Conservation (phyloP, 345 rosid species). For the Citrus reticulata region DNA sequence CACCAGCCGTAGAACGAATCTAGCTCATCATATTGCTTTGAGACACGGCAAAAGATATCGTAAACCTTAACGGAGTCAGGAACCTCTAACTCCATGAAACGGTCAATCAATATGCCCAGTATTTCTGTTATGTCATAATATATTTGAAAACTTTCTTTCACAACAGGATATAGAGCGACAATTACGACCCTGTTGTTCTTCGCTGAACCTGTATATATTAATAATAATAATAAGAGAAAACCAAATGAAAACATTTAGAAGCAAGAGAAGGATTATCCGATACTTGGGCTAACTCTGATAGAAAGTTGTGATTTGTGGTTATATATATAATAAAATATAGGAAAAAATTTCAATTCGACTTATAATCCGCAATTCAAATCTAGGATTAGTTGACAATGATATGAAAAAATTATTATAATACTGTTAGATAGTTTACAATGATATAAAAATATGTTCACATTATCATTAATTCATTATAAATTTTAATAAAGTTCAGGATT, state of each 20-base stretch:
- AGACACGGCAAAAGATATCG: slow-evolving; percentile 55
- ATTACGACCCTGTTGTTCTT: slow-evolving; percentile 63
- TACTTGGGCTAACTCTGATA: too few species aligned
- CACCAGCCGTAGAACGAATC: slow-evolving; percentile 67
- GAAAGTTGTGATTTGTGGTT: too few species aligned
- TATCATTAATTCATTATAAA: too few species aligned
- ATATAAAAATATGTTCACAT: too few species aligned
- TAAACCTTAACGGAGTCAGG: slow-evolving; percentile 58
- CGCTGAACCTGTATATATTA: slow-evolving; percentile 46
- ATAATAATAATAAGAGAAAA: not conserved
- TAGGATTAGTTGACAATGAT: too few species aligned
- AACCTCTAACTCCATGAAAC: slow-evolving; percentile 69
- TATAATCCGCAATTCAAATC: too few species aligned
- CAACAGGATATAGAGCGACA: slow-evolving; percentile 64
- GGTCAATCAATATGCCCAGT: slow-evolving; percentile 55
- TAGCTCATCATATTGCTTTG: slow-evolving; percentile 73
- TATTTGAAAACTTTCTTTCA: slow-evolving; percentile 76
- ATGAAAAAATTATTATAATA: too few species aligned
- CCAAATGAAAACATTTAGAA: not conserved
- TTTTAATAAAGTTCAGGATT: too few species aligned
- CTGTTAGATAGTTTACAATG: too few species aligned
- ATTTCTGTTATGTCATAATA: slow-evolving; percentile 68
- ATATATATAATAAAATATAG: too few species aligned
- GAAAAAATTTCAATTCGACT: too few species aligned
- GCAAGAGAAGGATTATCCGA: too few species aligned